Evolutionary conservation across 2,329 filamentous ascomycete genomes (phyloP), one percentile per base, ranked within the genome.

Genomic region (Nemania bipapillata): DNA sequence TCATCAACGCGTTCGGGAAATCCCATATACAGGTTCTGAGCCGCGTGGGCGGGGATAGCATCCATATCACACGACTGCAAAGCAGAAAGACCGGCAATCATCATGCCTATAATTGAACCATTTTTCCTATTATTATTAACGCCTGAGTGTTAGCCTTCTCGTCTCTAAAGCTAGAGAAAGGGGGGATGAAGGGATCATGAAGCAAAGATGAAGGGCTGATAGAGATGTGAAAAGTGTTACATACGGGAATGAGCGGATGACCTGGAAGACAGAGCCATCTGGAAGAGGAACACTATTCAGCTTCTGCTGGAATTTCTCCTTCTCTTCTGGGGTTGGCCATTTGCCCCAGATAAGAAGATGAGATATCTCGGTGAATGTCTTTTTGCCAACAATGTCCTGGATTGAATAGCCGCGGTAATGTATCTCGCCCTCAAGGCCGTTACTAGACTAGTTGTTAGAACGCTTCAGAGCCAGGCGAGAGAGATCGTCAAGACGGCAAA

Each of bases 71-170:
- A 62, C 11, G 66, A 70, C 24, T 72, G 70, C 1, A 71, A 64
- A 4, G 70, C 70, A 22, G 62, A 65, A 7, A 74, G 56, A 12
- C 72, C 72, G 0, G 70, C 72, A 17, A 71, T 49, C 61, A 71
- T 68, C 72, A 74, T 74, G 12, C 70, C 69, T 2, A 72, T 22
- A 20, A 74, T 71, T n/a, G 66, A 68, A 0, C 70, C 70, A 68
- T 74, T 62, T 56, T 71, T 70, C 6, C 64, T 72, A 28, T 65
- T n/a, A 22, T 8, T 24, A 6, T 8, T 24, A 17, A 54, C 1
- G 12, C 17, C 12, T 49, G n/a, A 20, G 7, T 2, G 30, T 54
- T 11, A 37, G 52, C n/a, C 17, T 3, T 5, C 15, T 28, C 11
- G 6, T 6, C 20, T 52, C 4, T 26, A n/a, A 40, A 15, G 35